Conservation (phyloP, 768 basidiomycete genomes). For the Tylopilus plumbeoviolaceoides region DNA sequence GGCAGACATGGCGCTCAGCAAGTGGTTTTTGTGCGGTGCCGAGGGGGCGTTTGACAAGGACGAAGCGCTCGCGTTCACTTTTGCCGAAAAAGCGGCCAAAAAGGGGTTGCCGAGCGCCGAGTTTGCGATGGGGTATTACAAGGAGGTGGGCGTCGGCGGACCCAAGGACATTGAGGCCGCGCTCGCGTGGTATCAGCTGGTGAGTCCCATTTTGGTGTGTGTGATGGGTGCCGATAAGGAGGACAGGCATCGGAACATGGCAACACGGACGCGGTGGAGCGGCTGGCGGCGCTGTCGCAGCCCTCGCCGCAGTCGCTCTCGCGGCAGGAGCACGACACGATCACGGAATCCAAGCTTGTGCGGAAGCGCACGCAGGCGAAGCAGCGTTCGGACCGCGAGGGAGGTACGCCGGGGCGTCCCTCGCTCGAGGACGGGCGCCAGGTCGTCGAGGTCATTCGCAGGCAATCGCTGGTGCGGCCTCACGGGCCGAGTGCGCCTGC, state of each 20-base stretch:
- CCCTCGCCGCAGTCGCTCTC: constrained; percentile 64
- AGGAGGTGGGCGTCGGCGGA: constrained; percentile 87
- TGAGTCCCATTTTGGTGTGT: constrained; percentile 24
- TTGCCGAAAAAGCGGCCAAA: constrained; percentile 81
- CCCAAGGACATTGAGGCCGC: constrained; percentile 59
- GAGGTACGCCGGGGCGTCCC: constrained; percentile 1
- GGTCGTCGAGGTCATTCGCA: constrained; percentile 54
- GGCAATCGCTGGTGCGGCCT: constrained; percentile 38
- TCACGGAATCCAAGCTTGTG: constrained; percentile 78
- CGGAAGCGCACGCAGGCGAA: constrained; percentile 76
- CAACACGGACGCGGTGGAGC: constrained; percentile 74
- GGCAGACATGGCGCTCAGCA: constrained; percentile 94
- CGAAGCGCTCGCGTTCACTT: constrained; percentile 78
- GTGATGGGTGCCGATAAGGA: no score
- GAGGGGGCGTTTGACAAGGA: constrained; percentile 79
- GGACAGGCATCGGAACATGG: constrained; percentile 60
- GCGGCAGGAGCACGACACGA: constrained; percentile 72
- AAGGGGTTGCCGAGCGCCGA: constrained; percentile 79
- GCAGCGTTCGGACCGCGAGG: constrained; percentile 41
- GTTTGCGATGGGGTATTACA: constrained; percentile 96
- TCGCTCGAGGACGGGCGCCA: constrained; percentile 35
- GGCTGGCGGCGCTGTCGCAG: constrained; percentile 64
- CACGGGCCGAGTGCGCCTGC: neutral
- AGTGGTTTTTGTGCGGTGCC: constrained; percentile 95
- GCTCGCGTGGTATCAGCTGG: constrained; percentile 72